A percentile compares a stretch with the other conserved stretches of the same genome.
These are phyloP conservation scores for Spencermartinsiella europaea DNA, from an alignment of 805 yeast genomes.

Conservation along the genomic window DNA sequence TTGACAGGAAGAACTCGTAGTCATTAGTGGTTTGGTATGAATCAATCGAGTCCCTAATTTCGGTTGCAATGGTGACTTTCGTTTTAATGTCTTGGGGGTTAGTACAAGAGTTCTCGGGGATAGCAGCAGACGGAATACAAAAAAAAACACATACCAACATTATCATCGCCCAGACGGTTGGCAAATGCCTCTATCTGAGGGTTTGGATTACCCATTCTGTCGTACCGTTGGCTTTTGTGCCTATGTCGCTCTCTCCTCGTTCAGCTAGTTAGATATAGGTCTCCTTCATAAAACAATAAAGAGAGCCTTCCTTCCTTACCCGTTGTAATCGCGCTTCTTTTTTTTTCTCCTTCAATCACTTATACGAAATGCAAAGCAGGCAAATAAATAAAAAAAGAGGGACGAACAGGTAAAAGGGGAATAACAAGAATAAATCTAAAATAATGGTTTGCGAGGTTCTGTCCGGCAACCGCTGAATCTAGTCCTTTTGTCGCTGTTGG, in stretches of 20 bases:
- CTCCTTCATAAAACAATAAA: too few relatives aligned
- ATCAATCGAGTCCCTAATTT: slow-evolving; percentile 81
- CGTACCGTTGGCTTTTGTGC: neutral
- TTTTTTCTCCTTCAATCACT: too few relatives aligned
- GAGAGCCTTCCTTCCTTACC: too few relatives aligned
- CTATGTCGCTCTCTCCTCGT: neutral
- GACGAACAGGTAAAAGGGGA: too few relatives aligned
- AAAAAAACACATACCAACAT: slow-evolving; percentile 25
- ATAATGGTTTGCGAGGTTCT: too few relatives aligned
- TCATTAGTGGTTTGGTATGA: slow-evolving; percentile 76
- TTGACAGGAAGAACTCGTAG: slow-evolving; percentile 67
- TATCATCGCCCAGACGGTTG: slow-evolving; percentile 50
- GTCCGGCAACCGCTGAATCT: too few relatives aligned
- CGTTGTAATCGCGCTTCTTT: too few relatives aligned
- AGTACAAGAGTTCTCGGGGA: neutral
- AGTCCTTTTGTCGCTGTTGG: too few relatives aligned
- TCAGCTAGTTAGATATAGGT: too few relatives aligned
- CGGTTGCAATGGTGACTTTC: slow-evolving; percentile 68
- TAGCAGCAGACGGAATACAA: neutral
- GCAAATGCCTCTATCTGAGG: slow-evolving; percentile 64
- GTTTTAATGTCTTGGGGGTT: slow-evolving; percentile 44
- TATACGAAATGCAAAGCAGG: too few relatives aligned
- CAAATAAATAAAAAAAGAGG: too few relatives aligned
- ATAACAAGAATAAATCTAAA: too few relatives aligned
- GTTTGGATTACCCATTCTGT: slow-evolving; percentile 5